Evolutionary conservation across 306 rosid genomes (phyloP), one percentile per base, ranked within the genome.

Genomic region (Rosa multiflora): DNA sequence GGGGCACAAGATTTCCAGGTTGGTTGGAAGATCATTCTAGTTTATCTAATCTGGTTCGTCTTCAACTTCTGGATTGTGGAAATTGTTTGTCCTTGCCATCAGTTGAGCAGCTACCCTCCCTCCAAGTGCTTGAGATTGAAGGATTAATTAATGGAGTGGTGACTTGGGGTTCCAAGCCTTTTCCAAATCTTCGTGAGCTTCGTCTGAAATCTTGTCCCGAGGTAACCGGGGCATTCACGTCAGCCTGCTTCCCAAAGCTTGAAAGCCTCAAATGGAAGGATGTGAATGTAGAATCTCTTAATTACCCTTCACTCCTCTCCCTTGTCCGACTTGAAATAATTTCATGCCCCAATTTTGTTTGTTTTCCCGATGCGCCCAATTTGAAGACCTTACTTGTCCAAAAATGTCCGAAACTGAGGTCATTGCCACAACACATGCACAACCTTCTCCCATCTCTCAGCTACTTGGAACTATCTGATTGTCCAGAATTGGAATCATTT

Each of bases 401-500:
- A 1, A 46, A 8, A 1, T 46, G 49, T 51, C 11, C 56, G 14
- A 68, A 21, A 17, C 48, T 77, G 3, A 77, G 11, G 46, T 55
- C 76, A 47, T 2, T 48, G 15, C 76, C 72, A 53, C 9, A 44
- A 14, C 4, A 5, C 20, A 80, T 70, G 78, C 39, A 66, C 43
- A 76, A 29, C n/a, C 67, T 59, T 3, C 53, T 80, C 18, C 80
- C 81, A 18, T 78, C 73, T 29, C 85, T 70, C 67, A 11, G 40
- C 42, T 8, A 0, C 61, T 37, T 84, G 29, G 0, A 0, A 0
- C 1, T 74, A 2, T 0, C 1, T 13, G 0, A 4, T 4, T 83
- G 89, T 75, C 83, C 78, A 61, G 46, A 76, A 32, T 8, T 82
- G 40, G 78, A 82, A 52, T 76, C 58, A 4, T 70, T 78, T 51